A percentile compares a stretch with the other conserved stretches of the same genome.
Conservation (phyloP, 768 basidiomycete species). For the Mycena chlorophos region DNA sequence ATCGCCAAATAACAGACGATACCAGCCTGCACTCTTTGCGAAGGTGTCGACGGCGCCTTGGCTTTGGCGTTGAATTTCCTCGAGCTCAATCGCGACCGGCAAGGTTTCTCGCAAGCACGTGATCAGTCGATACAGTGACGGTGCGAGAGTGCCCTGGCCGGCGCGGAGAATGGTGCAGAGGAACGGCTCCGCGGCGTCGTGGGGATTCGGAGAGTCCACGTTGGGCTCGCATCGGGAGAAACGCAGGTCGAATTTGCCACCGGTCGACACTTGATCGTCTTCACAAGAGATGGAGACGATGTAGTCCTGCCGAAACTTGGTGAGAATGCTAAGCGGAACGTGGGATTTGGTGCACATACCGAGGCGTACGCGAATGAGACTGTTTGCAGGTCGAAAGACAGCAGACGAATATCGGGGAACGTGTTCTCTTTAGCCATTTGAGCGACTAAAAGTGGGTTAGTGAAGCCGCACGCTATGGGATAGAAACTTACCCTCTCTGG, state of each 20-base stretch:
- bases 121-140: slow-evolving; percentile 66
- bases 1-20: slow-evolving; percentile 70
- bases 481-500: slow-evolving; percentile 67
- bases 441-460: slow-evolving; percentile 52
- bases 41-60: slow-evolving; percentile 56
- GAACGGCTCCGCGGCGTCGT: slow-evolving; percentile 75
- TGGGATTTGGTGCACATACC: slow-evolving; percentile 35
- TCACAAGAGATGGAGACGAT: slow-evolving; percentile 77
- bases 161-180: slow-evolving; percentile 69
- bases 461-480: slow-evolving; percentile 3
- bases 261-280: slow-evolving; percentile 69
- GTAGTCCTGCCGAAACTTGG: slow-evolving; percentile 52
- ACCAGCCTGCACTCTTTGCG: slow-evolving; percentile 83
- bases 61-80: slow-evolving; percentile 46
- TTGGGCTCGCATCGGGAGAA: slow-evolving; percentile 55
- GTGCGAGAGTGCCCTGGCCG: slow-evolving; percentile 62
- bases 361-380: slow-evolving; percentile 84
- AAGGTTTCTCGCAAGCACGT: slow-evolving; percentile 73
- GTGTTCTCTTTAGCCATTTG: slow-evolving; percentile 74
- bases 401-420: slow-evolving; percentile 76
- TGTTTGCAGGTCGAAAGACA: slow-evolving; percentile 89
- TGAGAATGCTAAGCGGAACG: not conserved
- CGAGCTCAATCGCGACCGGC: slow-evolving; percentile 73
- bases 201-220: slow-evolving; percentile 59
- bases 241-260: slow-evolving; percentile 71